phyloP scores from a whole-genome alignment of 208 protist genomes.

The Crithidia bombi region DNA sequence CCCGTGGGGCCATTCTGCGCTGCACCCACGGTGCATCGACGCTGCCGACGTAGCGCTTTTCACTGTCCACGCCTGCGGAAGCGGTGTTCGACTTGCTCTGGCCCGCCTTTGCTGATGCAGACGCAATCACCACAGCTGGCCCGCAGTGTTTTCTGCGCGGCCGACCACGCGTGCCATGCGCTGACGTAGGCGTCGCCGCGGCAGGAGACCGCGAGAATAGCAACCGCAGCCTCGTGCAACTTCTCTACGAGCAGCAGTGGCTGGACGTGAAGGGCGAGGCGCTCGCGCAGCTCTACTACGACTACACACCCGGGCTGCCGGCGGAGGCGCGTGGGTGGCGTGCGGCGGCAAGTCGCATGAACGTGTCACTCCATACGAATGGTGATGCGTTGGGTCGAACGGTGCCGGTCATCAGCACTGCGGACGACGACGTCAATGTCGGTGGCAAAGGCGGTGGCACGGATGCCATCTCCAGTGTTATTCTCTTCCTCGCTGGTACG shows the following conservation, averaged over 20 bases:
- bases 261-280: not conserved
- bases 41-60: not conserved
- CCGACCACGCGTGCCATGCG: constrained; percentile 14
- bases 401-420: too few relatives aligned
- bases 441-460: not conserved
- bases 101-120: not conserved
- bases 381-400: too few relatives aligned
- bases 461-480: not conserved
- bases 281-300: constrained; percentile 10
- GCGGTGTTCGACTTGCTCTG: not conserved
- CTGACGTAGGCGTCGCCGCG: not conserved
- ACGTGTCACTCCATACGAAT: too few relatives aligned
- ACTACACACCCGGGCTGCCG: constrained; percentile 9
- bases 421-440: too few relatives aligned
- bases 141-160: constrained; percentile 2
- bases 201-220: not conserved
- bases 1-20: not conserved
- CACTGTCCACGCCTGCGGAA: not conserved
- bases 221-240: not conserved
- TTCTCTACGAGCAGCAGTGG: constrained; percentile 3
- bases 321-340: not conserved
- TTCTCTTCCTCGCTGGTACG: constrained; percentile 15
- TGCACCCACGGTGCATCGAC: constrained; percentile 3
- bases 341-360: too few relatives aligned
- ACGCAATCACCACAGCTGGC: too few relatives aligned